Evolutionary conservation across 306 rosid genomes (phyloP).

Genomic region (Pyrus communis): DNA sequence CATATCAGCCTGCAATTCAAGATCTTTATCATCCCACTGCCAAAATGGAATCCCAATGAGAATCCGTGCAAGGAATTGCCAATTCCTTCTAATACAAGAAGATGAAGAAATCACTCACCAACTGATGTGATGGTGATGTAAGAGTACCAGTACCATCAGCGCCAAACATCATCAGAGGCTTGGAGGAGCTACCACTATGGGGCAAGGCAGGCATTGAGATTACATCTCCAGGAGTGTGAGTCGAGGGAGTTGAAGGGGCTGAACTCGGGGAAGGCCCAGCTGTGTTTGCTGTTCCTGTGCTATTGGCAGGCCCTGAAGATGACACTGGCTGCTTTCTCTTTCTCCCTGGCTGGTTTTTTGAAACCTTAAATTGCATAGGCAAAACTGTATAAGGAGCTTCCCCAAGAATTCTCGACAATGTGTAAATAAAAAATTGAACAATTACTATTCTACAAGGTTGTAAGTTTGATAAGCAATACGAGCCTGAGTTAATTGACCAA

Average conservation of each 20-base stretch:
- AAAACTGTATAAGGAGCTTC: constrained; percentile 34
- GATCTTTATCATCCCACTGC: constrained; percentile 99
- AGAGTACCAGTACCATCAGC: constrained; percentile 77
- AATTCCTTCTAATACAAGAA: constrained; percentile 36
- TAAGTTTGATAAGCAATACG: not conserved
- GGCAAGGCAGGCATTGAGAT: constrained; percentile 94
- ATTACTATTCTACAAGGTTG: not conserved
- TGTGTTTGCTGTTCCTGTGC: constrained; percentile 96
- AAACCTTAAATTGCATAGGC: constrained; percentile 52
- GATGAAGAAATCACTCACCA: constrained; percentile 54
- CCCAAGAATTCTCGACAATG: not conserved
- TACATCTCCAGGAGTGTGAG: constrained; percentile 97
- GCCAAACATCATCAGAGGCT: constrained; percentile 81
- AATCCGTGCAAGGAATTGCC: constrained; percentile 46
- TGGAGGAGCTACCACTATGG: constrained; percentile 77
- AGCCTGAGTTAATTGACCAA: not conserved
- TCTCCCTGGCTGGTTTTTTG: constrained; percentile 92
- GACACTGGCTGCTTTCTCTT: constrained; percentile 96
- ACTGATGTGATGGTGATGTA: constrained; percentile 86
- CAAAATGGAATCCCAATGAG: constrained; percentile 93
- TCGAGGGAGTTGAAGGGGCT: constrained; percentile 97
- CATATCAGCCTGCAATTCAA: constrained; percentile 99
- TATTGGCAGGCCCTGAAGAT: constrained; percentile 98
- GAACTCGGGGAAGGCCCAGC: constrained; percentile 98
- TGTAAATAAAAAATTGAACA: not conserved